Percentiles rank a stretch among this genome's conserved stretches.
Conservation (phyloP, 805 yeast species). For the Metschnikowia cubensis region DNA sequence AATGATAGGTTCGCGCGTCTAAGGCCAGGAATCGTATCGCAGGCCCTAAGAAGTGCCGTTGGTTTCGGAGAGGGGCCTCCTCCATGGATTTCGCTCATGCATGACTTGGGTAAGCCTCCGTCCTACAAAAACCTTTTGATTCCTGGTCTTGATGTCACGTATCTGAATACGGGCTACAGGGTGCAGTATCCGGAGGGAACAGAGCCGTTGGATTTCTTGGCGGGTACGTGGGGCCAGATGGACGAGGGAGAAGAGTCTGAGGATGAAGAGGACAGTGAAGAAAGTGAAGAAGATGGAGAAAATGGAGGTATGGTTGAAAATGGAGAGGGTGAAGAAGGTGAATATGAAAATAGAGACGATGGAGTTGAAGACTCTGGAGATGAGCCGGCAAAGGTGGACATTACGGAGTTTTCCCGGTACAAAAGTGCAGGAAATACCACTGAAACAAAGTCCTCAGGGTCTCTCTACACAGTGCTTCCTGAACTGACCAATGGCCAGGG, state of each 20-base stretch:
- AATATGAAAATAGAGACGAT: constrained; percentile 10
- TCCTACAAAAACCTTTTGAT: constrained; percentile 64
- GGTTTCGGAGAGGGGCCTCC: constrained; percentile 49
- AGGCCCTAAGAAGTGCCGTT: constrained; percentile 60
- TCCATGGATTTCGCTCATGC: constrained; percentile 79
- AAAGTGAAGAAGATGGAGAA: background rate
- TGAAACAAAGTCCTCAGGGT: background rate
- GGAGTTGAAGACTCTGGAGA: constrained; percentile 9
- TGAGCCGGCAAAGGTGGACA: constrained; percentile 13
- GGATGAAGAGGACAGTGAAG: constrained; percentile 13
- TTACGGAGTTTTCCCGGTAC: constrained; percentile 9
- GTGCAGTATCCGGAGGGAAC: constrained; percentile 11
- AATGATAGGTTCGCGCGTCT: constrained; percentile 32
- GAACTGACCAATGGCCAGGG: constrained; percentile 8
- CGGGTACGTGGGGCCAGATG: constrained; percentile 33
- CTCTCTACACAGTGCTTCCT: constrained; percentile 15
- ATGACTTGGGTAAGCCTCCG: constrained; percentile 76
- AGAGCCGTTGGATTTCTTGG: constrained; percentile 8
- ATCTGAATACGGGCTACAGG: constrained; percentile 34
- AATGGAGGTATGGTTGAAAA: background rate
- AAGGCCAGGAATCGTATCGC: constrained; percentile 68
- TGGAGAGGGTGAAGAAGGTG: constrained; percentile 23
- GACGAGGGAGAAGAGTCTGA: constrained; percentile 28
- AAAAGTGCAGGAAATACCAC: background rate
- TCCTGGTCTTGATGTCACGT: constrained; percentile 42